Percentiles rank a stretch among this genome's conserved stretches.
Evolutionary conservation across 768 basidiomycete species (phyloP).

Genomic region (Leucocoprinus birnbaumii): DNA sequence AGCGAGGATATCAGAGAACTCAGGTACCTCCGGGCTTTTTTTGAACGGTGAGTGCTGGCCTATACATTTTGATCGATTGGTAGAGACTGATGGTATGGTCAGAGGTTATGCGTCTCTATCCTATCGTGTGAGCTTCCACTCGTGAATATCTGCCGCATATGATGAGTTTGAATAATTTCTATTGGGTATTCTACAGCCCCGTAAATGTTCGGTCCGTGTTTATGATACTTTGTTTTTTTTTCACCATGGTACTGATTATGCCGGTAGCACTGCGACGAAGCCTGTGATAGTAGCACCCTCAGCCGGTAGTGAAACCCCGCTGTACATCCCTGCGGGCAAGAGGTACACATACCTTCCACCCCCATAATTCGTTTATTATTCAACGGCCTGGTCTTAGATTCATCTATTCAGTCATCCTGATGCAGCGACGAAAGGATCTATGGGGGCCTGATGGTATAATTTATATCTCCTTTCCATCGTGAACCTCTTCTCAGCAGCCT

Average conservation of each 20-base stretch:
- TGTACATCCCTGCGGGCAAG: not conserved
- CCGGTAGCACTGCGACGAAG: slow-evolving; percentile 1
- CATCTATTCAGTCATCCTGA: slow-evolving; percentile 38
- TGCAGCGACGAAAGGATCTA: slow-evolving; percentile 47
- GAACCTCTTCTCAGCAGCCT: not conserved
- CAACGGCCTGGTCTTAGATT: not conserved
- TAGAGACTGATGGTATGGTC: not conserved
- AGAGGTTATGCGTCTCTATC: not conserved
- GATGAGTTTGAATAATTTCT: not conserved
- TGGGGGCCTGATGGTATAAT: slow-evolving; percentile 35
- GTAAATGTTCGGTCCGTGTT: slow-evolving; percentile 3
- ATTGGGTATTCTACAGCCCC: slow-evolving; percentile 4
- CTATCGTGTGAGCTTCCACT: not conserved
- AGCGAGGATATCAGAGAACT: slow-evolving; percentile 41
- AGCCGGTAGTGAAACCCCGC: not conserved
- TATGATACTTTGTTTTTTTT: not conserved
- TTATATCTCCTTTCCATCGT: no score
- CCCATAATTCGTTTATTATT: slow-evolving; percentile 29
- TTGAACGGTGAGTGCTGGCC: slow-evolving; percentile 17
- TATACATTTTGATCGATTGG: slow-evolving; percentile 2
- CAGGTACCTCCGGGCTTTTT: slow-evolving; percentile 23
- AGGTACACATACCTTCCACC: slow-evolving; percentile 8
- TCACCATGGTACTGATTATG: slow-evolving; percentile 9
- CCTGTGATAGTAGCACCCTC: not conserved
- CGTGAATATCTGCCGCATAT: not conserved